Conservation (phyloP, 1,284 basidiomycete species). For the Pseudozyma thailandica region DNA sequence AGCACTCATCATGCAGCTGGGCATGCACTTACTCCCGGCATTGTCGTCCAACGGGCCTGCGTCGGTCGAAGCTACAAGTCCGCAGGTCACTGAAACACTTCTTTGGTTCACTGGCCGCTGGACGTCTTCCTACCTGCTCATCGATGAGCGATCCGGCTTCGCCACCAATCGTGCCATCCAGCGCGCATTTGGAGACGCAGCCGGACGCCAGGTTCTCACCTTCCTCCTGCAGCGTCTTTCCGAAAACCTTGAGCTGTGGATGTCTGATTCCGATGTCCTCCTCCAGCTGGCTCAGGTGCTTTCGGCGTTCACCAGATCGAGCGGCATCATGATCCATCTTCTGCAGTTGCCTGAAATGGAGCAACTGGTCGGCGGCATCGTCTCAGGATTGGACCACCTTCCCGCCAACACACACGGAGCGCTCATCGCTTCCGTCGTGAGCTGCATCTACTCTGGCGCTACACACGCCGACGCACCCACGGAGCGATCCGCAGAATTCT, state of each 20-base stretch:
- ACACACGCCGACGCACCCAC: conserved; percentile 23
- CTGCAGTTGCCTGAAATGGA: conserved; percentile 54
- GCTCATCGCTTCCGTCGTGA: conserved; percentile 54
- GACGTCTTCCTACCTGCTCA: conserved; percentile 58
- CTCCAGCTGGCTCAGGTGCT: conserved; percentile 55
- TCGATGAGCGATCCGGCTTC: conserved; percentile 24
- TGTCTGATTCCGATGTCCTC: conserved; percentile 59
- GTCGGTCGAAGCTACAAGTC: conserved; percentile 49
- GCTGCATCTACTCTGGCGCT: conserved; percentile 57
- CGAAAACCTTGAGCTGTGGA: conserved; percentile 58
- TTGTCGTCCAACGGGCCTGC: conserved; percentile 39
- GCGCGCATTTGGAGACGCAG: conserved; percentile 43
- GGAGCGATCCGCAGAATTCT: conserved; percentile 39
- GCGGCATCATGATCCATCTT: conserved; percentile 54
- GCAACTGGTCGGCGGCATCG: conserved; percentile 45
- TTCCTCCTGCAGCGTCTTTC: conserved; percentile 55
- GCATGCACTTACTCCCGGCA: conserved; percentile 49
- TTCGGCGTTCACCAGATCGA: conserved; percentile 51
- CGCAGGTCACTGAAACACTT: conserved; percentile 57
- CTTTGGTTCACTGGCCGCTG: conserved; percentile 62
- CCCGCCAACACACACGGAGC: conserved; percentile 58
- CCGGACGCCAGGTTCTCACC: conserved; percentile 50
- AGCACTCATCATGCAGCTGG: conserved; percentile 47
- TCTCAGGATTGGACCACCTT: conserved; percentile 47
- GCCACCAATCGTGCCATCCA: conserved; percentile 43